Evolutionary conservation across 2,329 filamentous ascomycete species (phyloP).

Genomic region (Juglanconis sp.): DNA sequence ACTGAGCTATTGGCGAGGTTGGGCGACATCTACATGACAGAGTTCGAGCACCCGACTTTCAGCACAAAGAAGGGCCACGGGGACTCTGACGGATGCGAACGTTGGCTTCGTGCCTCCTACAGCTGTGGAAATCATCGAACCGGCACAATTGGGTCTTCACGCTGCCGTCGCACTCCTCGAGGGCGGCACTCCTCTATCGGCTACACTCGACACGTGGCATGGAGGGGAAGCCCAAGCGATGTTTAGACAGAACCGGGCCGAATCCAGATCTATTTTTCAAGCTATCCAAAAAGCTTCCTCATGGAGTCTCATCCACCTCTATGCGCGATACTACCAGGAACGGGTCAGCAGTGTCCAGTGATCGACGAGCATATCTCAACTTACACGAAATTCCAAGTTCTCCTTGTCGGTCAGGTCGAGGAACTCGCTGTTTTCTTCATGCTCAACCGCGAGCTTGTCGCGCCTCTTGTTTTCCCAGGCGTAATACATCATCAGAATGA

Average conservation of each 20-base stretch:
- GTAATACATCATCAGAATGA: conserved; percentile 17
- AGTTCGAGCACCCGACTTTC: too few species aligned
- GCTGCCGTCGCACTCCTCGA: background rate
- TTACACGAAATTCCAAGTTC: conserved; percentile 26
- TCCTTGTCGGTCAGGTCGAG: conserved; percentile 30
- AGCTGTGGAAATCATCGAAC: background rate
- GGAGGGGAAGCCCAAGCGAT: background rate
- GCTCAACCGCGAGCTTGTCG: conserved; percentile 15
- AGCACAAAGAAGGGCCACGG: background rate
- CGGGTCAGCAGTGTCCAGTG: background rate
- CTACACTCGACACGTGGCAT: background rate
- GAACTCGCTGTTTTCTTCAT: conserved; percentile 28
- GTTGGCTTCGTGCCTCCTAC: background rate
- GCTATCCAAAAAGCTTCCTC: background rate
- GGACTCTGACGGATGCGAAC: too few species aligned
- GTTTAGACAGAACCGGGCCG: background rate
- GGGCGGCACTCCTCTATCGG: background rate
- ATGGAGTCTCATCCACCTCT: background rate
- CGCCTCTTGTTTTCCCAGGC: conserved; percentile 17
- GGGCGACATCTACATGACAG: background rate
- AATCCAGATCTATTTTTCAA: background rate
- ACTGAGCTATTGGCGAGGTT: conserved; percentile 37
- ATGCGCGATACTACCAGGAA: conserved; percentile 14
- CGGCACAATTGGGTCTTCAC: background rate
- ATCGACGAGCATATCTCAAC: background rate